Conservation (phyloP, 2,329 filamentous ascomycete genomes). For the Fusarium sp. region DNA sequence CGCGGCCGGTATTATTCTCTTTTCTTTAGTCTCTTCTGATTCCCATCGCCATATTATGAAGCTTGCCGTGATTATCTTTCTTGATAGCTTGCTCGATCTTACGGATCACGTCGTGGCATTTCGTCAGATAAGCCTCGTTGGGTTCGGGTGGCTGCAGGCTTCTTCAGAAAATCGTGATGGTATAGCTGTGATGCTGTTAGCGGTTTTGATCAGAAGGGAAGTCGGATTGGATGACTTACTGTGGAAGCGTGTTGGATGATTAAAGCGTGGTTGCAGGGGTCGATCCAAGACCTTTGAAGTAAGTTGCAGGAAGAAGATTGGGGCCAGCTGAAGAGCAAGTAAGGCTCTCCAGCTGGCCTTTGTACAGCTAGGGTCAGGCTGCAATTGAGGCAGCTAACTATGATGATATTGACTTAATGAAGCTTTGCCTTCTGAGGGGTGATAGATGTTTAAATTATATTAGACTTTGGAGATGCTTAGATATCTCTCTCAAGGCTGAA, state of each 20-base stretch:
- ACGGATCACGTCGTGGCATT: too few relatives aligned
- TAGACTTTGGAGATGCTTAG: neutral
- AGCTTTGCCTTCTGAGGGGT: neutral
- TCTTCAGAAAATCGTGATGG: neutral
- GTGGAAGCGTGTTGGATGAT: neutral
- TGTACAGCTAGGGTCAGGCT: neutral
- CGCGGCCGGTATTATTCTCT: rapidly evolving
- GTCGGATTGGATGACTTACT: neutral
- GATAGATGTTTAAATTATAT: neutral
- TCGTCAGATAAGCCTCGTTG: neutral
- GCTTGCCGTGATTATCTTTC: too few relatives aligned
- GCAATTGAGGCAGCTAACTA: neutral
- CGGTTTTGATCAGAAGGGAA: neutral
- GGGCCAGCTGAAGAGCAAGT: neutral
- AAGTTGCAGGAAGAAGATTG: neutral
- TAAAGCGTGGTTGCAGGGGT: neutral
- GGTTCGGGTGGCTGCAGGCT: neutral
- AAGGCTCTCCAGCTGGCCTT: neutral
- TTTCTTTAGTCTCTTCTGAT: rapidly evolving
- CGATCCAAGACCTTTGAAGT: too few relatives aligned
- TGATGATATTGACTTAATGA: neutral
- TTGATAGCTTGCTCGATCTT: too few relatives aligned
- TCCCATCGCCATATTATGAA: neutral
- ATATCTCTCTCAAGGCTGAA: neutral
- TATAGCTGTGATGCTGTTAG: neutral